Percentiles rank a stretch among this genome's conserved stretches.
phyloP scores from a whole-genome alignment of 306 rosid genomes.

The Crotalaria pallida region DNA sequence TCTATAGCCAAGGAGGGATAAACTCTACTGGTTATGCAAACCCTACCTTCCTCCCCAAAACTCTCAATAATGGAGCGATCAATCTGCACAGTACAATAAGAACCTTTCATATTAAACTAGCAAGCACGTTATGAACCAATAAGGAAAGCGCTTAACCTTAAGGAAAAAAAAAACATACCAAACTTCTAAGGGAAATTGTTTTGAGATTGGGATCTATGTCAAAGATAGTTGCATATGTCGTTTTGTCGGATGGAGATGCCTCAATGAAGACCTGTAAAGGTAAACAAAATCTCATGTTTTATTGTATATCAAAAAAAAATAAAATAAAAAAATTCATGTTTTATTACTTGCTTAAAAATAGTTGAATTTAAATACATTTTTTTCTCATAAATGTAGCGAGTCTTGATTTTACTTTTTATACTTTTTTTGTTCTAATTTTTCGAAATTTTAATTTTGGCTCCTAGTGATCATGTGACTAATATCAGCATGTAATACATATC shows the following conservation, averaged over 20 bases:
- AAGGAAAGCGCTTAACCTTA: background rate
- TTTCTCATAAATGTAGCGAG: no score
- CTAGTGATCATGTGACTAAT: no score
- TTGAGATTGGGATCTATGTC: conserved; percentile 33
- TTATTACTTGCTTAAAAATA: no score
- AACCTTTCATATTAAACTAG: background rate
- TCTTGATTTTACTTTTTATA: no score
- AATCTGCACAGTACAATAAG: conserved; percentile 49
- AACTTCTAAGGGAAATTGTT: conserved; percentile 52
- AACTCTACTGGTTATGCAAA: conserved; percentile 57
- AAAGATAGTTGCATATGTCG: conserved; percentile 49
- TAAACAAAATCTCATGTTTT: background rate
- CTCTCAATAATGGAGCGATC: conserved; percentile 68
- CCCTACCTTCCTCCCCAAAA: conserved; percentile 65
- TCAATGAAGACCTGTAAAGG: conserved; percentile 50
- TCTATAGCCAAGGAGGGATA: conserved; percentile 53
- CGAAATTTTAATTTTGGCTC: no score
- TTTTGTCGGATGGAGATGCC: conserved; percentile 41
- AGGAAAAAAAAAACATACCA: conserved; percentile 38
- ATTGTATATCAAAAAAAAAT: no score
- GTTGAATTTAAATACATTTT: no score
- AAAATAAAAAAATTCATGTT: no score
- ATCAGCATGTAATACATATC: no score
- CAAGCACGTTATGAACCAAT: background rate
- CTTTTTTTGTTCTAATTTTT: no score